Evolutionary conservation across 2,329 filamentous ascomycete genomes (phyloP).

Genomic region (Epichloe baconii): DNA sequence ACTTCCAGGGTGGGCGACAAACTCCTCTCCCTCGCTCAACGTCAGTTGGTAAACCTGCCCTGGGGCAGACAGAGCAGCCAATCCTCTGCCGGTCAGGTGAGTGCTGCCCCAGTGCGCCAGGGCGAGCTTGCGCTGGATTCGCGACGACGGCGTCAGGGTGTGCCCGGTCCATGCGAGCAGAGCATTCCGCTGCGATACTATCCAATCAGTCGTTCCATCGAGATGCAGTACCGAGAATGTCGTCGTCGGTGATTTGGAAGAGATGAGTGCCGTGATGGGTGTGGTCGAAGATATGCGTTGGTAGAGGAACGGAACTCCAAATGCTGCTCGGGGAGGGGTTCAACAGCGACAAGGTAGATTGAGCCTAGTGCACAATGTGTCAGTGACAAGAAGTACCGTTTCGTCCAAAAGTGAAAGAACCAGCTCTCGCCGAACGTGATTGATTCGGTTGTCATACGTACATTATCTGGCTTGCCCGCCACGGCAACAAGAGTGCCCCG

Average conservation of each 20-base stretch:
- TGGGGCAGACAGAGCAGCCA: conserved; percentile 71
- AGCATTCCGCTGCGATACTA: conserved; percentile 74
- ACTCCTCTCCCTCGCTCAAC: conserved; percentile 71
- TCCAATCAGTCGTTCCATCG: conserved; percentile 92
- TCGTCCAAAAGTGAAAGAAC: not conserved
- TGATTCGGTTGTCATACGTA: conserved; percentile 44
- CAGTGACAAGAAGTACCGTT: not conserved
- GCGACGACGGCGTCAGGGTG: conserved; percentile 62
- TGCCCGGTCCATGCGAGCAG: conserved; percentile 96
- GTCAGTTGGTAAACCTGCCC: conserved; percentile 83
- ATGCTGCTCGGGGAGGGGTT: conserved; percentile 63
- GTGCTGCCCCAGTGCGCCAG: conserved; percentile 88
- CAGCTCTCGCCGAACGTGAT: not conserved
- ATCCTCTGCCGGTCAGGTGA: conserved; percentile 72
- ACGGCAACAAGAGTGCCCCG: conserved; percentile 83
- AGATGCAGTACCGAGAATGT: conserved; percentile 81
- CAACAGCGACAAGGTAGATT: conserved; percentile 79
- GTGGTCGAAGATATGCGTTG: conserved; percentile 79
- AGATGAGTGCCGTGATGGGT: conserved; percentile 77
- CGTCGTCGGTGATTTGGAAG: conserved; percentile 73
- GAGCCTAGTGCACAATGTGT: conserved; percentile 40
- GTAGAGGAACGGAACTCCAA: conserved; percentile 91
- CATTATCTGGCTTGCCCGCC: conserved; percentile 82
- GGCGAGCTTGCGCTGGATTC: conserved; percentile 60
- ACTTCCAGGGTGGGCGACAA: conserved; percentile 82